phyloP scores from a whole-genome alignment of 768 basidiomycete species.

The Lactarius psammicola region DNA sequence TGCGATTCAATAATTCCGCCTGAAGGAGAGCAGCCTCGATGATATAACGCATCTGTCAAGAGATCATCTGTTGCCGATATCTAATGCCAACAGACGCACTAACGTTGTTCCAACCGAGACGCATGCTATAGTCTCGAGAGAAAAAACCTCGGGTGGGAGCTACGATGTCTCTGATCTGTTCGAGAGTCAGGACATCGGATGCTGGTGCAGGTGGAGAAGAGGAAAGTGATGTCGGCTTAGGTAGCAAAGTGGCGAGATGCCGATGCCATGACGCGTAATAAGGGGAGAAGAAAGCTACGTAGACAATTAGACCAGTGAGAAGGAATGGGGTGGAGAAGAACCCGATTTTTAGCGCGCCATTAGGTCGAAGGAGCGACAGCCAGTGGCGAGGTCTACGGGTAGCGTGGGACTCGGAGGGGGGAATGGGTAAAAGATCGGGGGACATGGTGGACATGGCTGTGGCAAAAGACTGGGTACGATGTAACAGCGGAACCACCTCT shows the following conservation, averaged over 20 bases:
- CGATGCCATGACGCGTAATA: not conserved
- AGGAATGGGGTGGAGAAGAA: constrained; percentile 14
- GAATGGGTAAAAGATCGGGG: not conserved
- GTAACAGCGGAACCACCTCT: not conserved
- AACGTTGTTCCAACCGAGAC: constrained; percentile 50
- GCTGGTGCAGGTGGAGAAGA: not conserved
- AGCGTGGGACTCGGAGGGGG: not conserved
- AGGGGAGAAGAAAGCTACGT: constrained; percentile 4
- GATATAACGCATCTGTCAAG: constrained; percentile 46
- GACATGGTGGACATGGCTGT: not conserved
- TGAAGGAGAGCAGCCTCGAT: constrained; percentile 47
- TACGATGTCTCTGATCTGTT: constrained; percentile 38
- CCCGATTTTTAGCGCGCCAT: not conserved
- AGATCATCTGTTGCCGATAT: constrained; percentile 7
- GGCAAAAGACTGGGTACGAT: not conserved
- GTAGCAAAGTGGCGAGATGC: not conserved
- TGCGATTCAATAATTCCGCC: constrained; percentile 43
- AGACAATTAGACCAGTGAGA: constrained; percentile 15
- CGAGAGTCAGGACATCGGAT: constrained; percentile 33
- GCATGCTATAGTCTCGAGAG: constrained; percentile 44
- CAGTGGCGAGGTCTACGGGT: constrained; percentile 7
- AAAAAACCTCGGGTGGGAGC: constrained; percentile 43
- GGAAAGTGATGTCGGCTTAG: not conserved
- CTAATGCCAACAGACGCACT: constrained; percentile 21
- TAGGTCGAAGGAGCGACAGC: not conserved